Base-by-base conservation (phyloP, 345 rosid genomes). In the Psidium guajava region DNA sequence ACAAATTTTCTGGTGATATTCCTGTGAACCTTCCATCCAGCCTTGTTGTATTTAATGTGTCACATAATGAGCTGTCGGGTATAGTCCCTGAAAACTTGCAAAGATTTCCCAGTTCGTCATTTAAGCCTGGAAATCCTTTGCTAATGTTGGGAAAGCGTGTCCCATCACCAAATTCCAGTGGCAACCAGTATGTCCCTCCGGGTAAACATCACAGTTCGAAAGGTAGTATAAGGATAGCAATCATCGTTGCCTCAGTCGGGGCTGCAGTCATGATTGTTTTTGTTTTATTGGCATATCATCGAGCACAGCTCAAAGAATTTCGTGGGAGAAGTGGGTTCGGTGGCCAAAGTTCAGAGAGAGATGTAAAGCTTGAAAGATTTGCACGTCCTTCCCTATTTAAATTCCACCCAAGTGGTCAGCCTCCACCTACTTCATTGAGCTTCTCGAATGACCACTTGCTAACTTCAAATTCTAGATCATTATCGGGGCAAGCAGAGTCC, bases 371-470 rank as follows among this genome's bases (percentile, higher is more conserved):
- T 82, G 94, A 93, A 87, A 85, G 95, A 87, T 86, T 91, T 85
- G 88, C 94, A 49, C 93, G 92, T 82, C 89, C 96, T 85, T 92
- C 95, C 44, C 88, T 95, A 82, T 94, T 94, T 88, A 93, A 92
- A 84, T 93, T 94, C 89, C 92, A 92, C 84, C 83, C 95, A 52
- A 93, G 91, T 87, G 90, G 69, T 85, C 96, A 87, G 86, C 90
- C 89, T 21, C 94, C 91, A 13, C 91, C 93, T 36, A 86, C 94
- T 69, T 95, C 97, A 6, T 86, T 92, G 89, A 94, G 98, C 89
- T 95, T 95, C 89, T 97, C 99, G 36, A 93, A 97, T 80, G 98
- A 93, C 91, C 98, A 92, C 92, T 90, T 97, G 91, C 97, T 97
- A 88, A 92, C 95, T 74, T 82, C 97, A 52, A 93, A 95, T 89